Conservation (phyloP, 2,329 filamentous ascomycete species). For the Fusarium continuum region DNA sequence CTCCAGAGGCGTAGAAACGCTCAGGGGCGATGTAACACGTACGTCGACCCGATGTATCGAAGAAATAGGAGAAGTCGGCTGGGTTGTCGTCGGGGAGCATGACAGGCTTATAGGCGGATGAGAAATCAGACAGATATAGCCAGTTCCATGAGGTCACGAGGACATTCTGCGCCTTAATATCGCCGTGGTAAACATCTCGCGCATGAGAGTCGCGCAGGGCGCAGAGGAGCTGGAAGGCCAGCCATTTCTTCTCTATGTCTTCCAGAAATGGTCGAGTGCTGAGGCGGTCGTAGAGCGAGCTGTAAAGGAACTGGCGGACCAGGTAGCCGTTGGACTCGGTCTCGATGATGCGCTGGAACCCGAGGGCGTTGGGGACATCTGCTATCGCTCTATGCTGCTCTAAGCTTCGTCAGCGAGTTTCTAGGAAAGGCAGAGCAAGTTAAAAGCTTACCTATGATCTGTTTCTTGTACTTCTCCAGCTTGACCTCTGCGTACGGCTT, state of each 20-base stretch:
- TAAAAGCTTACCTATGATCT: conserved; percentile 71
- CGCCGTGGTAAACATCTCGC: conserved; percentile 90
- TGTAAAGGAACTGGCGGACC: conserved; percentile 94
- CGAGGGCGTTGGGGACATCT: conserved; percentile 88
- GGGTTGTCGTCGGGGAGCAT: conserved; percentile 96
- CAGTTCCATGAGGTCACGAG: conserved; percentile 99
- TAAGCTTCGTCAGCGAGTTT: conserved; percentile 47
- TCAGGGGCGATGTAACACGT: conserved; percentile 97
- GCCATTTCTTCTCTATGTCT: conserved; percentile 98
- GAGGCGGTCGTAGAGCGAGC: conserved; percentile 94
- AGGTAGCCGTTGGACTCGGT: conserved; percentile 92
- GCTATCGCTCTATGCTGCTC: conserved; percentile 82
- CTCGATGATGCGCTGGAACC: conserved; percentile 90
- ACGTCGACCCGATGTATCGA: conserved; percentile 88
- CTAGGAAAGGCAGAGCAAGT: too few relatives aligned
- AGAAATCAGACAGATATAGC: conserved; percentile 98
- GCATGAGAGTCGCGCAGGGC: conserved; percentile 91
- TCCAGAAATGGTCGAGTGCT: conserved; percentile 96
- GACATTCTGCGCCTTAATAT: conserved; percentile 98
- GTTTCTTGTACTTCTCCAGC: conserved; percentile 79
- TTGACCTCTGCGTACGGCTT: conserved; percentile 89
- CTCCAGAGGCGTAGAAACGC: conserved; percentile 79
- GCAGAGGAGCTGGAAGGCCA: conserved; percentile 93
- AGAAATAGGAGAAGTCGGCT: conserved; percentile 97
- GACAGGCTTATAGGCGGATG: conserved; percentile 92